phyloP scores from a whole-genome alignment of 352 stramenopile species.

The Phytophthora quininea region DNA sequence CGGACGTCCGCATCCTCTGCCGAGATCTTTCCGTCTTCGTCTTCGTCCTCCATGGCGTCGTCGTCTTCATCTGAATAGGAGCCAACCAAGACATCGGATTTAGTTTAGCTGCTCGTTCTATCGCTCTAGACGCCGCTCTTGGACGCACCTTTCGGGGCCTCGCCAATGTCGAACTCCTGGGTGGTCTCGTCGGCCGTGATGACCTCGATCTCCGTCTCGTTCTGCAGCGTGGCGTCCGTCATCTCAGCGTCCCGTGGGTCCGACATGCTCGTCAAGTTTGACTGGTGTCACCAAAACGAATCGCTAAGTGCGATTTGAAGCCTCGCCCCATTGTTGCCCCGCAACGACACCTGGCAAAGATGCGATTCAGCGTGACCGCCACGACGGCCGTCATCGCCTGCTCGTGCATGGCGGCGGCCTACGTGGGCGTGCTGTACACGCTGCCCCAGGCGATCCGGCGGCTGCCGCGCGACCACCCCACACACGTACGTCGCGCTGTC shows the following conservation, averaged over 20 bases:
- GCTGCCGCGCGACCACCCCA: conserved; percentile 84
- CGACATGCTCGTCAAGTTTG: conserved; percentile 18
- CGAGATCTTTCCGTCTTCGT: conserved; percentile 67
- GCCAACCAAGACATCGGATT: conserved; percentile 6
- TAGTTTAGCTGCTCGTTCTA: not conserved
- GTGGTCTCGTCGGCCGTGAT: conserved; percentile 82
- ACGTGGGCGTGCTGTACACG: conserved; percentile 89
- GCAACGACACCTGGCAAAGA: conserved; percentile 35
- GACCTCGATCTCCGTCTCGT: conserved; percentile 81
- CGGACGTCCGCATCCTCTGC: conserved; percentile 72
- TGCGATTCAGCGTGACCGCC: conserved; percentile 80
- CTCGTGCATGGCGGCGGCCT: conserved; percentile 80
- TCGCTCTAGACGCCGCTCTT: not conserved
- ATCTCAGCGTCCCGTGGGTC: conserved; percentile 27
- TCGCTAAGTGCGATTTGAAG: conserved; percentile 40
- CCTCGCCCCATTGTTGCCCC: not conserved
- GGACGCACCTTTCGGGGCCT: conserved; percentile 67
- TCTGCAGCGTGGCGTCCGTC: conserved; percentile 30
- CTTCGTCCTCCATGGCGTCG: conserved; percentile 68
- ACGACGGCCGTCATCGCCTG: conserved; percentile 76
- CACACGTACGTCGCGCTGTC: conserved; percentile 54
- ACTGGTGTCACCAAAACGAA: conserved; percentile 33
- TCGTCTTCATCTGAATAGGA: conserved; percentile 58
- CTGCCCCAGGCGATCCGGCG: conserved; percentile 73
- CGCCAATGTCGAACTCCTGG: conserved; percentile 86